Percentiles rank a stretch among this genome's conserved stretches.
Evolutionary conservation across 2,329 filamentous ascomycete genomes (phyloP).

Genomic region (Alternaria rosae): DNA sequence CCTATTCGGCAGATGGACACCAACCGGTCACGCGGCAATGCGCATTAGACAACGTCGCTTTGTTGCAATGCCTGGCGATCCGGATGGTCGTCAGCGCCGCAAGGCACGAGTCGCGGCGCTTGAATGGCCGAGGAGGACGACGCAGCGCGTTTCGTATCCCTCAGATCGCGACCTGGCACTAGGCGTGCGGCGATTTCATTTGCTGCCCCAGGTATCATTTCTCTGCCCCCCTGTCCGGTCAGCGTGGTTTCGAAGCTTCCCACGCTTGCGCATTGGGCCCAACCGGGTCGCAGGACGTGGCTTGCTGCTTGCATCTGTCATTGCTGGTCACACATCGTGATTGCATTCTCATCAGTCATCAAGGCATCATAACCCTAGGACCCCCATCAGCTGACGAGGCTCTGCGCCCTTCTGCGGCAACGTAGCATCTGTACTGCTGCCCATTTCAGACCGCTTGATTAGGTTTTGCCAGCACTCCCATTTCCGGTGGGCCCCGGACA

Average conservation of each 20-base stretch:
- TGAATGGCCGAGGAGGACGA: slow-evolving; percentile 25
- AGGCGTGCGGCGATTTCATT: slow-evolving; percentile 36
- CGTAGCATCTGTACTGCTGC: slow-evolving; percentile 28
- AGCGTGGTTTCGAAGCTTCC: slow-evolving; percentile 32
- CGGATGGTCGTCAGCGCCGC: slow-evolving; percentile 46
- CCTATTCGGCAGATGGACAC: slow-evolving; percentile 6
- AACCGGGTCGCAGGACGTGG: slow-evolving; percentile 32
- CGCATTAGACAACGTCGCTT: slow-evolving; percentile 26
- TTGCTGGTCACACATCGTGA: slow-evolving; percentile 20
- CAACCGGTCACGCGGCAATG: slow-evolving; percentile 25
- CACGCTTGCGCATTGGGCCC: slow-evolving; percentile 29
- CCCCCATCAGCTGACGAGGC: slow-evolving; percentile 40
- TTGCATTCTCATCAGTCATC: slow-evolving; percentile 28
- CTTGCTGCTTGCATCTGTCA: slow-evolving; percentile 18
- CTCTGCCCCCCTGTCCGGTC: slow-evolving; percentile 25
- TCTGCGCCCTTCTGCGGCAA: slow-evolving; percentile 31
- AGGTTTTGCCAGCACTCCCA: slow-evolving; percentile 10
- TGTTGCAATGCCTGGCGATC: slow-evolving; percentile 30
- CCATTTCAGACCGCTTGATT: slow-evolving; percentile 11
- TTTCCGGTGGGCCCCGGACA: slow-evolving; percentile 27
- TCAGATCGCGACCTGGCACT: slow-evolving; percentile 17
- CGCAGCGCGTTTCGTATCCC: slow-evolving; percentile 38
- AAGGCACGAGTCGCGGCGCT: slow-evolving; percentile 78
- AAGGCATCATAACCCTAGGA: slow-evolving; percentile 18
- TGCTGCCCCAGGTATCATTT: slow-evolving; percentile 39